phyloP scores from a whole-genome alignment of 257 asterid species.

The Forsythia suspensa region DNA sequence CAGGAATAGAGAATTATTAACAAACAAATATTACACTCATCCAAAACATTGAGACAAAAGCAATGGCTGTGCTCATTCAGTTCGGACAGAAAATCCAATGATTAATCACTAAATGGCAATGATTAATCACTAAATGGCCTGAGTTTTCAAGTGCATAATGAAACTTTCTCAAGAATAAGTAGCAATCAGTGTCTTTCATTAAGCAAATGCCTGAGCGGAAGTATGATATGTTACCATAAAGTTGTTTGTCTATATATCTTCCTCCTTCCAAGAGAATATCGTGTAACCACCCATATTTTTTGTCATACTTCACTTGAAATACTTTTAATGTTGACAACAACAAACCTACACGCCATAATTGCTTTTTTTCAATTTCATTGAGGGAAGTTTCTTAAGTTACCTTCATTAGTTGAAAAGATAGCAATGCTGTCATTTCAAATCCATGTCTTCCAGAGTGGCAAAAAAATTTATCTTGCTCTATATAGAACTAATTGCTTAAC shows the following conservation, averaged over 20 bases:
- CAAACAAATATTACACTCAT: not conserved
- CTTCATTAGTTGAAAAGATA: not conserved
- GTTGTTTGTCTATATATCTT: not conserved
- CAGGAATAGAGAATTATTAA: not conserved
- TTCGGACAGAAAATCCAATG: not conserved
- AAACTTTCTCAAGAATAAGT: not conserved
- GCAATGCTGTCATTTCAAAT: not conserved
- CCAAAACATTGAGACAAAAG: slow-evolving; percentile 2
- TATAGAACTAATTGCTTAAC: not conserved
- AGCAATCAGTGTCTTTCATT: not conserved
- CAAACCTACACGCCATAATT: not conserved
- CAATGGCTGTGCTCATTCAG: not conserved
- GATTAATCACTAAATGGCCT: slow-evolving; percentile 4
- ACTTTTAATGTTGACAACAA: not conserved
- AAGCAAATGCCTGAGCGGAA: not conserved
- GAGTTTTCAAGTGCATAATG: slow-evolving; percentile 2
- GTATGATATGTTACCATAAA: not conserved
- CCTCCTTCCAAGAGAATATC: not conserved
- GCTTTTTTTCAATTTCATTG: not conserved
- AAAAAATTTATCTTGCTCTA: not conserved
- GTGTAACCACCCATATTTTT: not conserved
- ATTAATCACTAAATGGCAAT: slow-evolving; percentile 1
- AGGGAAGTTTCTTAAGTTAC: not conserved
- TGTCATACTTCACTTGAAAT: not conserved
- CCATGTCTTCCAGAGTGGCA: slow-evolving; percentile 5